phyloP scores from a whole-genome alignment of 352 stramenopile genomes.

The Globisporangium yorkense region DNA sequence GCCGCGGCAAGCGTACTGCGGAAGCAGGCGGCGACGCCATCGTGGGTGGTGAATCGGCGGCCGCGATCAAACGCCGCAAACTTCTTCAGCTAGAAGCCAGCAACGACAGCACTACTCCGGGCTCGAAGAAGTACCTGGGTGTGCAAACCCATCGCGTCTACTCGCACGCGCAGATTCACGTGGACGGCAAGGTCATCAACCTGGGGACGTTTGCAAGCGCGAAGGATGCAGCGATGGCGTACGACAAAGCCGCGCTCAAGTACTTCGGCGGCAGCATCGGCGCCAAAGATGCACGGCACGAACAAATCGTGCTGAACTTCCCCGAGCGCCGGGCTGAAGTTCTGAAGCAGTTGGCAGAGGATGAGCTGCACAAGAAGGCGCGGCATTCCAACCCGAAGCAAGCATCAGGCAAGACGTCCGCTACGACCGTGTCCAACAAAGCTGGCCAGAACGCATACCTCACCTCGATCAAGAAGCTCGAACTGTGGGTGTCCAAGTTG shows the following conservation, averaged over 20 bases:
- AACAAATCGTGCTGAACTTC: constrained; percentile 71
- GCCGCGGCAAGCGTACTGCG: constrained; percentile 51
- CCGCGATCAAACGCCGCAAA: constrained; percentile 28
- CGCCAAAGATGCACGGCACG: constrained; percentile 28
- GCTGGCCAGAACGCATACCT: constrained; percentile 67
- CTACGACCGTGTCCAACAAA: constrained; percentile 20
- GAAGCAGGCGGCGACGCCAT: constrained; percentile 12
- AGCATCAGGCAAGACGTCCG: neutral
- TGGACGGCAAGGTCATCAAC: constrained; percentile 74
- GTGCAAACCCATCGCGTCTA: constrained; percentile 69
- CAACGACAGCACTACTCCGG: neutral
- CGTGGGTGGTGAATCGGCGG: neutral
- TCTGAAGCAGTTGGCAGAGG: constrained; percentile 54
- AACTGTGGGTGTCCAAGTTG: constrained; percentile 63
- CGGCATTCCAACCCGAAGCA: constrained; percentile 16
- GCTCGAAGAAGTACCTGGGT: constrained; percentile 61
- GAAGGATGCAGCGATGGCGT: constrained; percentile 69
- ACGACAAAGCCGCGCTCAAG: constrained; percentile 72
- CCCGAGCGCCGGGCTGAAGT: constrained; percentile 53
- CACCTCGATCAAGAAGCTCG: constrained; percentile 74
- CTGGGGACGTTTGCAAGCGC: constrained; percentile 65
- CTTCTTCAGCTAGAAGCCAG: constrained; percentile 8
- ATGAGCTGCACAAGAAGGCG: constrained; percentile 49
- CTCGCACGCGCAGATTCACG: constrained; percentile 70
- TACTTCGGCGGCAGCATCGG: constrained; percentile 57